A percentile compares a stretch with the other conserved stretches of the same genome.
Conservation (phyloP, 2,329 filamentous ascomycete species). For the Diaporthe velutina region DNA sequence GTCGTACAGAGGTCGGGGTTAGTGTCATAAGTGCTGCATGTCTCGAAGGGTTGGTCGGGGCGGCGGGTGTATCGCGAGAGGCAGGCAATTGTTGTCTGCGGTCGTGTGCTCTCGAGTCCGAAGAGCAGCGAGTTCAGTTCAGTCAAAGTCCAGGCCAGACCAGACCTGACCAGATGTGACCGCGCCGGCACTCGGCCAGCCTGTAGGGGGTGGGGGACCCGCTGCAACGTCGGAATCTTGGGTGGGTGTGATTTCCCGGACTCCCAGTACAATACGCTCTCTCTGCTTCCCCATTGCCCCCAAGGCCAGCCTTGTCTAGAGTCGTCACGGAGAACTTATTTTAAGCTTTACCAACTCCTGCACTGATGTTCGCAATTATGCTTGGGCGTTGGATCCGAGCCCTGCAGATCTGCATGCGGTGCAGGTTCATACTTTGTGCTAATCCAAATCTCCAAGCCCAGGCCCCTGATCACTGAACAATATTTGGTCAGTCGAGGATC, state of each 20-base stretch:
- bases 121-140: not conserved
- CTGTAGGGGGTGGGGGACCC: conserved; percentile 15
- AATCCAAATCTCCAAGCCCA: not conserved
- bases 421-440: conserved; percentile 14
- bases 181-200: not conserved
- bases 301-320: not conserved
- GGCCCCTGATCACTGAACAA: not conserved
- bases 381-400: not conserved
- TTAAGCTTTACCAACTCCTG: conserved; percentile 26
- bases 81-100: conserved; percentile 12
- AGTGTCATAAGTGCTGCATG: conserved; percentile 39
- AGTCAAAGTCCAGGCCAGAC: not conserved
- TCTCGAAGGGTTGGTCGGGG: conserved; percentile 30
- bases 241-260: conserved; percentile 19
- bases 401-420: conserved; percentile 21
- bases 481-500: not conserved
- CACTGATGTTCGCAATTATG: conserved; percentile 15
- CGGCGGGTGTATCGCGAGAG: conserved; percentile 35
- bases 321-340: conserved; percentile 3
- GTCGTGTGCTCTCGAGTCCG: conserved; percentile 8
- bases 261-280: not conserved
- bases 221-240: conserved; percentile 21
- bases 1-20: conserved; percentile 33
- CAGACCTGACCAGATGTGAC: too few relatives aligned
- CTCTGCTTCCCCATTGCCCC: not conserved